Evolutionary conservation across 768 basidiomycete genomes (phyloP).

Genomic region (Collybia nuda): DNA sequence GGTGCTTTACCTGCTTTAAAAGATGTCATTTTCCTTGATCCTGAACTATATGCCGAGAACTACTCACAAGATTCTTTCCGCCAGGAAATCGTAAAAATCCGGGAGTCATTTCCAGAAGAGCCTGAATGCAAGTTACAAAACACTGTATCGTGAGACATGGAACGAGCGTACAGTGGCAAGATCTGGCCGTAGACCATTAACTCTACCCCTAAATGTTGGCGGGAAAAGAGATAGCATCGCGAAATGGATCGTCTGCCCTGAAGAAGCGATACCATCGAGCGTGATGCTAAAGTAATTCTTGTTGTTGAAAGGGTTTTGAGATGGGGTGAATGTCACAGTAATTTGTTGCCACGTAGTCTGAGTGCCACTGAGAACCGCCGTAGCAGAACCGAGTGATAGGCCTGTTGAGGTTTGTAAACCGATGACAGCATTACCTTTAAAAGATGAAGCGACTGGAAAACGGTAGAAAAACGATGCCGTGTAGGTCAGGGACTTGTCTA

Average conservation of each 20-base stretch:
- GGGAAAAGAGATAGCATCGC: slow-evolving; percentile 63
- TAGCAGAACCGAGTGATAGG: slow-evolving; percentile 37
- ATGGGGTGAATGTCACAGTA: slow-evolving; percentile 38
- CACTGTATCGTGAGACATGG: no score
- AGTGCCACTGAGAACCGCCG: slow-evolving; percentile 36
- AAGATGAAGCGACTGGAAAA: slow-evolving; percentile 45
- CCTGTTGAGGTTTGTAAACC: slow-evolving; percentile 45
- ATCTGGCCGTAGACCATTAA: slow-evolving; percentile 55
- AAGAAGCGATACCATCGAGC: slow-evolving; percentile 38
- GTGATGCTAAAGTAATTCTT: slow-evolving; percentile 49
- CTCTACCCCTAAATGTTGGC: slow-evolving; percentile 60
- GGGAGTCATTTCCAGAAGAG: slow-evolving; percentile 52
- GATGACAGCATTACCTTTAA: slow-evolving; percentile 38
- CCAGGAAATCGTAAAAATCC: slow-evolving; percentile 69
- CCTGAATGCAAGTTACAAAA: slow-evolving; percentile 47
- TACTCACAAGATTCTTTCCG: slow-evolving; percentile 62
- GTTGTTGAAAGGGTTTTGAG: slow-evolving; percentile 1
- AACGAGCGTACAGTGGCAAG: no score
- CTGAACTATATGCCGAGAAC: background rate
- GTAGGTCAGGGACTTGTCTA: slow-evolving; percentile 51
- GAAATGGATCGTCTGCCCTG: slow-evolving; percentile 28
- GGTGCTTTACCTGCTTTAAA: no score
- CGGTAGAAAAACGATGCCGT: slow-evolving; percentile 60
- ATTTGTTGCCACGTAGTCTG: slow-evolving; percentile 53
- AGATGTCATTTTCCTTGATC: no score